Evolutionary conservation across 2,329 filamentous ascomycete genomes (phyloP).

Genomic region (Phaeosphaeria sp.): DNA sequence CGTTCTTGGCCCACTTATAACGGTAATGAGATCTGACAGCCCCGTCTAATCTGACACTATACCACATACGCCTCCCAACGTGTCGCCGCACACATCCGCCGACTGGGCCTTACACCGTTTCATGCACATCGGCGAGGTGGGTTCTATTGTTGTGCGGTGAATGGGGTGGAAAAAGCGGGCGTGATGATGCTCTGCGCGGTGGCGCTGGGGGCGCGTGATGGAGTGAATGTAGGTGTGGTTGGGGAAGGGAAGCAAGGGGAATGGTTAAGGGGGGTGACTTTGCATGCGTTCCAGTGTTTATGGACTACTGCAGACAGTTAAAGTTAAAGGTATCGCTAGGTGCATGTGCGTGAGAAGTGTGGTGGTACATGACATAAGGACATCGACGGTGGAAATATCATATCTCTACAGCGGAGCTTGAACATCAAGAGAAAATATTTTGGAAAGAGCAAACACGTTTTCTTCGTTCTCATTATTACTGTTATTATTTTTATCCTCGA

Average conservation of each 20-base stretch:
- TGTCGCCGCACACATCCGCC: background rate
- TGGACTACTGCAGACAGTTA: background rate
- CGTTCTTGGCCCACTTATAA: background rate
- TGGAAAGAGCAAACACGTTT: too few species aligned
- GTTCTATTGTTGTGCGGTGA: too few species aligned
- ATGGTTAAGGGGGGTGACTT: background rate
- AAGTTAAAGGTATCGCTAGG: too few species aligned
- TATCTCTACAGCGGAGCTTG: too few species aligned
- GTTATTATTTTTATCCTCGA: too few species aligned
- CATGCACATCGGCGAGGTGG: background rate
- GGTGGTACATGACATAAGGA: background rate
- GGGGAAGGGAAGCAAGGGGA: background rate
- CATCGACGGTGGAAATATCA: too few species aligned
- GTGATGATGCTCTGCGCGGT: background rate
- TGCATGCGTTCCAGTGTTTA: background rate
- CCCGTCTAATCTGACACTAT: background rate
- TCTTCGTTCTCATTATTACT: too few species aligned
- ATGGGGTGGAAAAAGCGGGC: background rate
- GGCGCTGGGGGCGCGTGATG: background rate
- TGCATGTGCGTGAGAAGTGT: background rate
- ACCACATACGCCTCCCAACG: background rate
- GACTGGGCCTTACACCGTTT: background rate
- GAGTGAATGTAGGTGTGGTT: background rate
- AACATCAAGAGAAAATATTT: too few species aligned
- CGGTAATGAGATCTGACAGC: background rate